A percentile compares a stretch with the other conserved stretches of the same genome.
phyloP scores from a whole-genome alignment of 768 basidiomycete species.

The Tubosaeta sp. region DNA sequence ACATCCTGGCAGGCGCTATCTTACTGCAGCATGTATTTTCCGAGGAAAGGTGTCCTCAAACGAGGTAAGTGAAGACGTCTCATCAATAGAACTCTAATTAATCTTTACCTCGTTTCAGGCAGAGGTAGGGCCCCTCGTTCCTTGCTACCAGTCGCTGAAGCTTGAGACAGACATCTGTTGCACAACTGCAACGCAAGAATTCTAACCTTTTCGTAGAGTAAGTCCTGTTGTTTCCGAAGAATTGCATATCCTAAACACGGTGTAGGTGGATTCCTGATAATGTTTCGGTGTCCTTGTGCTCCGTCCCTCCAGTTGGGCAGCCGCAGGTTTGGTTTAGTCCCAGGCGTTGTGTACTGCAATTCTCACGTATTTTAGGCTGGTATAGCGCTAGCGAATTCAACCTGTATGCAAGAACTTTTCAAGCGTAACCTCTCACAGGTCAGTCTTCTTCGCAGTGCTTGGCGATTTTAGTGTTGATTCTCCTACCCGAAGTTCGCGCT shows the following conservation, averaged over 20 bases:
- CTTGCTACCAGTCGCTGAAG: constrained; percentile 6
- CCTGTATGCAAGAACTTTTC: constrained; percentile 83
- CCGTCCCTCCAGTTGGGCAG: constrained; percentile 80
- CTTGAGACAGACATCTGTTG: constrained; percentile 54
- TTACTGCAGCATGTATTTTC: constrained; percentile 86
- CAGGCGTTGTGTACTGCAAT: background rate
- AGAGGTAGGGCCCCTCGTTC: constrained; percentile 40
- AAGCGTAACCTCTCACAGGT: constrained; percentile 65
- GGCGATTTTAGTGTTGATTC: constrained; percentile 2
- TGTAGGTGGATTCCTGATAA: constrained; percentile 87
- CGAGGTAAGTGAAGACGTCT: constrained; percentile 52
- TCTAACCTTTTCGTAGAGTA: constrained; percentile 79
- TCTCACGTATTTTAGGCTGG: constrained; percentile 45
- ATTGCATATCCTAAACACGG: constrained; percentile 1
- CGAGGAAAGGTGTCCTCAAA: constrained; percentile 76
- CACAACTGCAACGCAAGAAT: constrained; percentile 71
- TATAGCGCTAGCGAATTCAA: constrained; percentile 72
- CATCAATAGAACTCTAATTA: background rate
- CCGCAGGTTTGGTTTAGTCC: constrained; percentile 45
- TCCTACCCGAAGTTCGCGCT: constrained; percentile 50
- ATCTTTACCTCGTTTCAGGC: constrained; percentile 34
- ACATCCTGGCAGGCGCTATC: constrained; percentile 55
- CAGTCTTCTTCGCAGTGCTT: constrained; percentile 8
- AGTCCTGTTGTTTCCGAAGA: constrained; percentile 15
- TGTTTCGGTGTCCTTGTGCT: constrained; percentile 78